These are phyloP conservation scores for Monilinia vaccinii-corymbosi DNA, from an alignment of 2,329 filamentous ascomycete species.

Conservation along the genomic window DNA sequence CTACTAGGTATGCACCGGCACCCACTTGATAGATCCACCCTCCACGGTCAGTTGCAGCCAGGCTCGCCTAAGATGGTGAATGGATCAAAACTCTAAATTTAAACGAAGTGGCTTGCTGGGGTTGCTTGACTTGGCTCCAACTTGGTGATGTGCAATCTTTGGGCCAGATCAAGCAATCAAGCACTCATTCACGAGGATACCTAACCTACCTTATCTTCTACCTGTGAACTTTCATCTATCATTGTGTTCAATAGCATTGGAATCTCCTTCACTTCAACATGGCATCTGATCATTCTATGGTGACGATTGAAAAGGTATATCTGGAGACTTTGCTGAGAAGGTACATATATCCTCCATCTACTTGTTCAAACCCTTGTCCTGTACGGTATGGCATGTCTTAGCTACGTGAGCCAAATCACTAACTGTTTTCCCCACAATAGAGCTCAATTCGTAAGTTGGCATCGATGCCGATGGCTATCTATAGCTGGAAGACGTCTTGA, in stretches of 20 bases:
- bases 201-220: no score
- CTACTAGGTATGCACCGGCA: no score
- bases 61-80: background rate
- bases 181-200: no score
- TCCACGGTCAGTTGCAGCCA: background rate
- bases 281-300: slow-evolving; percentile 27
- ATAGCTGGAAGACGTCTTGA: background rate
- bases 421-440: slow-evolving; percentile 27
- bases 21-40: background rate
- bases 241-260: background rate
- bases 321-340: slow-evolving; percentile 53
- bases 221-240: no score
- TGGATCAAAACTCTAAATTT: background rate
- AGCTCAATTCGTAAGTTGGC: slow-evolving; percentile 37
- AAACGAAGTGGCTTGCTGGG: background rate
- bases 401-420: background rate
- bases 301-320: slow-evolving; percentile 51
- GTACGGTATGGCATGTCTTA: slow-evolving; percentile 7
- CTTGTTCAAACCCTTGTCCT: background rate
- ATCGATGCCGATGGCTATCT: background rate
- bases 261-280: slow-evolving; percentile 13
- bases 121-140: background rate
- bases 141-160: background rate
- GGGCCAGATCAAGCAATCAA: background rate
- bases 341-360: slow-evolving; percentile 36